Percentiles rank a stretch among this genome's conserved stretches.
These are phyloP conservation scores for Silene latifolia DNA, from an alignment of 148 eudicot species.

Conservation along the genomic window DNA sequence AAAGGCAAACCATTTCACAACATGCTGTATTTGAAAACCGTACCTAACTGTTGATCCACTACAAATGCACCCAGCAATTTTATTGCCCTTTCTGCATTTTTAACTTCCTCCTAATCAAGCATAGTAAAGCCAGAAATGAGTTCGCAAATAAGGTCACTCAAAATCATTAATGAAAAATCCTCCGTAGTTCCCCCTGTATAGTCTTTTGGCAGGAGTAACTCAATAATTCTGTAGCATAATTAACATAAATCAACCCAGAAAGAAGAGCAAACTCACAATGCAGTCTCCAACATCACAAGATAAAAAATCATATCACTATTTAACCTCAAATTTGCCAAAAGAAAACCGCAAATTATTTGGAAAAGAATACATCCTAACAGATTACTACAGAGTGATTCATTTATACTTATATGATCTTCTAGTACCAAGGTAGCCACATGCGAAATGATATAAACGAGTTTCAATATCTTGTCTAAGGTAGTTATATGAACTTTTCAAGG, in stretches of 20 bases:
- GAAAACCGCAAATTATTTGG: background rate
- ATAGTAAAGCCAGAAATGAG: conserved; percentile 15
- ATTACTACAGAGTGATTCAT: background rate
- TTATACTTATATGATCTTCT: background rate
- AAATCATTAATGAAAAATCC: too few species aligned
- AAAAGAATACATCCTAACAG: background rate
- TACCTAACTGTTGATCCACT: conserved; percentile 64
- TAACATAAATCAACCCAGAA: background rate
- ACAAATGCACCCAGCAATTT: conserved; percentile 82
- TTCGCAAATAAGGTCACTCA: background rate
- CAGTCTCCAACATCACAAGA: background rate
- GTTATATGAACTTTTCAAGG: too few species aligned
- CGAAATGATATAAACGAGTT: background rate
- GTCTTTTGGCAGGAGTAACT: background rate
- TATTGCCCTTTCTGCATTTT: conserved; percentile 68
- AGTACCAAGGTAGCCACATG: background rate
- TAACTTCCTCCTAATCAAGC: conserved; percentile 63
- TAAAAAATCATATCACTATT: too few species aligned
- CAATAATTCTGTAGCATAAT: background rate
- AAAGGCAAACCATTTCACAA: background rate
- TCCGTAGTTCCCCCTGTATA: background rate
- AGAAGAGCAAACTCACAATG: background rate
- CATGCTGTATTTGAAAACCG: conserved; percentile 1
- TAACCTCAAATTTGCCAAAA: background rate
- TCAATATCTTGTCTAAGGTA: background rate